Evolutionary conservation across 2,329 filamentous ascomycete species (phyloP).

Genomic region (Scedosporium minutisporum): DNA sequence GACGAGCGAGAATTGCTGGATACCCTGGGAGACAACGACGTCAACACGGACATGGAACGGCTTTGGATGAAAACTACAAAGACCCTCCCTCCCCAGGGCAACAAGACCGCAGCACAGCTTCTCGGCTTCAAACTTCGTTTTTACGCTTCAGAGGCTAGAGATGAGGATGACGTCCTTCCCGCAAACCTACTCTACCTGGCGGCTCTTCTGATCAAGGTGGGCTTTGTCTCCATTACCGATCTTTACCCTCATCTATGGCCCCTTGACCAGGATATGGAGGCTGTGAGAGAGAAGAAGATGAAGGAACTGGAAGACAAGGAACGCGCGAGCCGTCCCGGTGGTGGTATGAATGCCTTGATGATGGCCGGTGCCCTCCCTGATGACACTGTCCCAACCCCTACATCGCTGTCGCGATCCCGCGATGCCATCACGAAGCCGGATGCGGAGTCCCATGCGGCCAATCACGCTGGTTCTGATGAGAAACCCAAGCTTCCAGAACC

Average conservation of each 20-base stretch:
- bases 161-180: constrained; percentile 67
- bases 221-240: constrained; percentile 86
- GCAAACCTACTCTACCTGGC: constrained; percentile 89
- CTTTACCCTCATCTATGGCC: constrained; percentile 90
- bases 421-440: constrained; percentile 43
- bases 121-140: constrained; percentile 96
- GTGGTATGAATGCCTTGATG: constrained; percentile 71
- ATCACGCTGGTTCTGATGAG: constrained; percentile 32
- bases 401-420: constrained; percentile 26
- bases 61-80: constrained; percentile 75
- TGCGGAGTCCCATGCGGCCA: constrained; percentile 13
- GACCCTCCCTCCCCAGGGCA: constrained; percentile 75
- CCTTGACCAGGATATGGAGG: constrained; percentile 71
- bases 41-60: constrained; percentile 40
- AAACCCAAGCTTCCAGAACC: constrained; percentile 57
- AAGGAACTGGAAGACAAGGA: constrained; percentile 75
- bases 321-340: constrained; percentile 58
- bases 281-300: constrained; percentile 57
- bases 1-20: constrained; percentile 40
- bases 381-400: constrained; percentile 52
- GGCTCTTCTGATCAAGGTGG: constrained; percentile 89
- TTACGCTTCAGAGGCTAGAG: constrained; percentile 73
- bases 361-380: constrained; percentile 81
- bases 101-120: constrained; percentile 84
- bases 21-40: constrained; percentile 18